These are phyloP conservation scores for Bryoerythrophyllum caledonicum DNA, from an alignment of 225 moss, liverwort and hornwort species.

Conservation along the genomic window DNA sequence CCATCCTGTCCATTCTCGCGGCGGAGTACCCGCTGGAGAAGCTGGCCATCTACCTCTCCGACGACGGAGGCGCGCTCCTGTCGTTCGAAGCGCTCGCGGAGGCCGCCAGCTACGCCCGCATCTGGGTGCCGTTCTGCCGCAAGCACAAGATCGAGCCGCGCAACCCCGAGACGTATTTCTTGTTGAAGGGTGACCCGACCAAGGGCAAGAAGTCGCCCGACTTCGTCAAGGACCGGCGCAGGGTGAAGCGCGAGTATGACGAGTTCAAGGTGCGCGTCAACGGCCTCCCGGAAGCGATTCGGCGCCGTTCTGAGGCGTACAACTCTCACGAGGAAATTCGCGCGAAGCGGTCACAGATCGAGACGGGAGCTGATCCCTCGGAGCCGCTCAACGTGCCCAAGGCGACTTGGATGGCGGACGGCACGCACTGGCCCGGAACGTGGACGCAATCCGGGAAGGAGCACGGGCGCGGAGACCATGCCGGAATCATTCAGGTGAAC, in stretches of 20 bases:
- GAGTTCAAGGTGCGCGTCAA: conserved; percentile 79
- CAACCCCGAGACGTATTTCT: conserved; percentile 70
- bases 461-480: conserved; percentile 74
- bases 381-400: conserved; percentile 66
- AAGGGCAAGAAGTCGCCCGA: conserved; percentile 61
- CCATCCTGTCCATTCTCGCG: conserved; percentile 56
- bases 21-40: conserved; percentile 59
- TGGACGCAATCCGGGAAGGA: conserved; percentile 74
- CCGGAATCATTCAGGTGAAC: conserved; percentile 72
- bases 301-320: conserved; percentile 69
- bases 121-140: conserved; percentile 77
- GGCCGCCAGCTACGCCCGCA: conserved; percentile 71
- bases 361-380: conserved; percentile 58
- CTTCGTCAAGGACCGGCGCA: conserved; percentile 70
- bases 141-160: conserved; percentile 78
- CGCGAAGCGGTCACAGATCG: conserved; percentile 64
- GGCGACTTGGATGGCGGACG: conserved; percentile 86
- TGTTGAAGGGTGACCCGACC: conserved; percentile 63
- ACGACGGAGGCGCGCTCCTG: conserved; percentile 68
- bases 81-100: conserved; percentile 72
- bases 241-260: conserved; percentile 75
- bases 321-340: conserved; percentile 74
- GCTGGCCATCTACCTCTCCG: conserved; percentile 51
- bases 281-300: conserved; percentile 63
- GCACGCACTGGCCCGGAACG: conserved; percentile 85